A percentile compares a stretch with the other conserved stretches of the same genome.
phyloP scores from a whole-genome alignment of 305 asterid species.

The Fraxinus dipetala region DNA sequence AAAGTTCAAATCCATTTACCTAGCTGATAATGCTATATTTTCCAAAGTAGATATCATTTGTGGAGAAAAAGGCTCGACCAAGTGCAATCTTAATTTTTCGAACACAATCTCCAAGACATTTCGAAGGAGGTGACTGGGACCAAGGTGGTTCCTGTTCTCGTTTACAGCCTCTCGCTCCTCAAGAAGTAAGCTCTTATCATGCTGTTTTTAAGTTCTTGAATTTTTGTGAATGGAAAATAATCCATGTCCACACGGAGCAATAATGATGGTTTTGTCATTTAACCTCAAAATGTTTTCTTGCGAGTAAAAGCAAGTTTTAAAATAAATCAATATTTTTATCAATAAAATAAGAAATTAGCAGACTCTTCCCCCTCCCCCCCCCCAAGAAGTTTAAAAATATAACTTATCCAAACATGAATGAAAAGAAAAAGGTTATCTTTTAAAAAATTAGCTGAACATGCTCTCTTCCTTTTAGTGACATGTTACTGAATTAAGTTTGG shows the following conservation, averaged over 20 bases:
- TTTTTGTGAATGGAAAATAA: not conserved
- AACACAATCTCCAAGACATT: conserved; percentile 93
- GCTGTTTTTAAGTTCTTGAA: not conserved
- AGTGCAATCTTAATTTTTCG: conserved; percentile 57
- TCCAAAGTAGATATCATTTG: conserved; percentile 44
- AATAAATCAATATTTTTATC: too few species aligned
- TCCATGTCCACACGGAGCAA: not conserved
- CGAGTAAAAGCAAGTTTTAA: not conserved
- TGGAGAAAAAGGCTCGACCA: conserved; percentile 48
- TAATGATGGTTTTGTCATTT: not conserved
- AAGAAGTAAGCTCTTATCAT: conserved; percentile 50
- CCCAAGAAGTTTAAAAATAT: not conserved
- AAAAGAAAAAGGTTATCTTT: too few species aligned
- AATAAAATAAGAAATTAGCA: too few species aligned
- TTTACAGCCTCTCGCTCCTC: conserved; percentile 52
- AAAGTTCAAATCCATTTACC: conserved; percentile 9
- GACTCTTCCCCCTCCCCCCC: too few species aligned
- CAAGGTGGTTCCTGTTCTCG: conserved; percentile 89
- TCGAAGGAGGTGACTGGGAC: conserved; percentile 97
- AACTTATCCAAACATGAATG: too few species aligned
- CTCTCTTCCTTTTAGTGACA: not conserved
- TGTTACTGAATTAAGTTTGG: not conserved
- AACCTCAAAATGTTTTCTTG: not conserved
- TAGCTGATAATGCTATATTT: not conserved
- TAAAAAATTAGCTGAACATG: not conserved